Base-by-base conservation (phyloP, 768 basidiomycete species). In the Albatrellus ellisii region DNA sequence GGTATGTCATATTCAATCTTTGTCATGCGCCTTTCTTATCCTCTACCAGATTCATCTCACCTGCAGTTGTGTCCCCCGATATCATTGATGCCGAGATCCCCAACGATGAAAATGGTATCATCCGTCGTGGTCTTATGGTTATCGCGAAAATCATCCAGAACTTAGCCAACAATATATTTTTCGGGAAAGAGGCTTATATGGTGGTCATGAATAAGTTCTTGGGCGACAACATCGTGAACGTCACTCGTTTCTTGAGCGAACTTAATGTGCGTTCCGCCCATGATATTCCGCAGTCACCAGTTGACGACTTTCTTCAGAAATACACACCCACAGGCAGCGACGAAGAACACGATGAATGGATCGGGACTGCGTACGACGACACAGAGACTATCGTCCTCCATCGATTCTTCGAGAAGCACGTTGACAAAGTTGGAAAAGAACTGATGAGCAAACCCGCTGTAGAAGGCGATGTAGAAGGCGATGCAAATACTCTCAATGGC, bases 71-170 rank as follows among this genome's bases (percentile, higher is more conserved):
- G 6, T 66, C 84, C 0, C 91, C 91, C 0, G 85, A 88, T 52
- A 75, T 65, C 8, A 75, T 95, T 14, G 92, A 95, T 52, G 66
- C 95, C 28, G 80, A 87, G 46, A 54, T 88, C 0, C 82, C 85
- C 0, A 68, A 70, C 45, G 81, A 79, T 27, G 67, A 71, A 27
- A 62, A 67, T 29, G 25, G 52, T 1, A 66, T 71, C 22, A 68
- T 85, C 40, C 79, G 85, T 14, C 76, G 83, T 31, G 89, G 86
- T 14, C 65, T 94, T 11, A 79, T 86, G 69, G 65, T 85, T 36
- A 81, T 95, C 48, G 85, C 88, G 33, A 95, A 92, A 62, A 78
- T 92, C 43, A 79, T 95, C 35, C 90, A 94, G 59, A 91, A 88
- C 54, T 62, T 95, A 24, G 90, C 90, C 15, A 97, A 95, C 62